These are phyloP conservation scores for Corymbia calophylla DNA, from an alignment of 441 rosid genomes.

Conservation along the genomic window DNA sequence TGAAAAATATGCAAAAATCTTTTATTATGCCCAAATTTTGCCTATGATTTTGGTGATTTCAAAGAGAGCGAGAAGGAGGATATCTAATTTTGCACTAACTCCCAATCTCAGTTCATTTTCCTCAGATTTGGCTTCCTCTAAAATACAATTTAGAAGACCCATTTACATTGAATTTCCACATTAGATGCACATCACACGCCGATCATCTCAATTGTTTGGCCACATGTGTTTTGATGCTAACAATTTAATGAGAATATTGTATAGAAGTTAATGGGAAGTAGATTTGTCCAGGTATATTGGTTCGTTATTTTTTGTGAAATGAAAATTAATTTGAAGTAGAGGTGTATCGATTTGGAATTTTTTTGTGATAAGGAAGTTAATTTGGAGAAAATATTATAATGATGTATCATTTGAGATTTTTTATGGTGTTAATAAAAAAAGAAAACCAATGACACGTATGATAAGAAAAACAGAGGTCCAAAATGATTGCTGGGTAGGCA, in stretches of 20 bases:
- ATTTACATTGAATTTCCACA: background rate
- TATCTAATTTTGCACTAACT: background rate
- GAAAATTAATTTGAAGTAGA: background rate
- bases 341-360: background rate
- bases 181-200: background rate
- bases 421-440: background rate
- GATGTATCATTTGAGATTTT: background rate
- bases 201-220: rapidly evolving
- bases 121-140: background rate
- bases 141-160: background rate
- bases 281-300: background rate
- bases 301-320: background rate
- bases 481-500: background rate
- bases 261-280: background rate
- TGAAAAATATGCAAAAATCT: background rate
- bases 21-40: background rate
- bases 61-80: background rate
- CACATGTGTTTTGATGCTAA: background rate
- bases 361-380: background rate
- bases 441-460: background rate
- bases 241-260: background rate
- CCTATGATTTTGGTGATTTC: background rate
- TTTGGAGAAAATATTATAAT: background rate
- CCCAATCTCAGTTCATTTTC: background rate
- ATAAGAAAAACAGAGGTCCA: background rate